Base-by-base conservation (phyloP, 1,139 yeast species). In the Scheffersomyces stambukii region DNA sequence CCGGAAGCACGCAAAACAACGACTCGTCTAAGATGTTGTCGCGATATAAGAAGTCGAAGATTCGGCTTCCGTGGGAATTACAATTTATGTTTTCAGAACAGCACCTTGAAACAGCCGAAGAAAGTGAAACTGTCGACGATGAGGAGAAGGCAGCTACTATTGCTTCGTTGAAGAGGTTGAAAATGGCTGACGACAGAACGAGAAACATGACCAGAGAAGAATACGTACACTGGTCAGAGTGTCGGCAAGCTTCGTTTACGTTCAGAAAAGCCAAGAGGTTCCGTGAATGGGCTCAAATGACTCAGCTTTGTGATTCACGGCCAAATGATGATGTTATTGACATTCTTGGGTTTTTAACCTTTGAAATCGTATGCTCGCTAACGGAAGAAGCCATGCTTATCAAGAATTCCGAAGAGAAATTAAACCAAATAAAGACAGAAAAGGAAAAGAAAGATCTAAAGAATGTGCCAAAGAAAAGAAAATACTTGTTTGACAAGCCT, bases 161-260 rank as follows among this genome's bases (percentile, higher is more conserved):
- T 23, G 95, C 95, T 0, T 85, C 95, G 10, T 63, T 88, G 52
- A 88, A 88, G 52, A 64, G 97, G 36, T 68, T 91, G 42, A 88
- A 88, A 49, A 80, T 77, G 62, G 97, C 97, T 3, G 99, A 91
- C 54, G 96, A 91, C 35, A 68, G 98, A 41, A 91, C 99, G 0
- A 75, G 70, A 42, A 75, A 82, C 42, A 93, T 91, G 99, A 91
- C 98, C 1, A 79, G 81, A 46, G 96, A 91, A 48, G 98, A 91
- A 52, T 91, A 91, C 46, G 98, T 89, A 11, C 98, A 93, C 54
- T 91, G 97, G 96, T 83, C 95, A 9, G 99, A 91, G 52, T 91
- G 98, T 59, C 75, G 99, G 41, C 98, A 91, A 54, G 98, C 98
- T 1, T 81, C 94, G 33, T 93, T 91, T 52, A 93, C 98, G 1